Conservation (phyloP, 179 eudicot genomes). For the Beta macrorhiza region DNA sequence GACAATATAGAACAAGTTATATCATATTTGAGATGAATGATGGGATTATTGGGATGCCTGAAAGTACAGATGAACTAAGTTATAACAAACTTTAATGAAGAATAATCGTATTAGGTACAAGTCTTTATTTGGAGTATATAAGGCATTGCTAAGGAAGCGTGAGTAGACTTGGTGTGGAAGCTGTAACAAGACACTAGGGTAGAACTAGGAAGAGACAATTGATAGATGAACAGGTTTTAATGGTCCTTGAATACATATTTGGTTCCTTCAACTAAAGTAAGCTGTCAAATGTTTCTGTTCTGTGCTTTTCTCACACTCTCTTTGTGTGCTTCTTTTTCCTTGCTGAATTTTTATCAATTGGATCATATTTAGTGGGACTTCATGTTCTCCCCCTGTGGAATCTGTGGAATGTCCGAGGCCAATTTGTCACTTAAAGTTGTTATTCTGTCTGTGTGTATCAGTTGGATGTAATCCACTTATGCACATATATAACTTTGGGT, state of each 20-base stretch:
- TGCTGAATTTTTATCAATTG: neutral
- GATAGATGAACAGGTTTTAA: neutral
- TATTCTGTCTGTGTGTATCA: no score
- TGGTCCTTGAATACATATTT: neutral
- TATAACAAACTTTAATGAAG: no score
- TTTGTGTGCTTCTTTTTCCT: neutral
- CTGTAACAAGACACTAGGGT: neutral
- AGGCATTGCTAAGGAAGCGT: neutral
- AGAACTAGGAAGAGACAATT: neutral
- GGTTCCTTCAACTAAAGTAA: neutral
- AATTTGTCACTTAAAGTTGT: no score
- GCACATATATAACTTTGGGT: neutral
- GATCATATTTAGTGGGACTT: neutral
- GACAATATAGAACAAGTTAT: neutral
- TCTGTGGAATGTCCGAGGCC: neutral
- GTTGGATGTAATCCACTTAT: neutral
- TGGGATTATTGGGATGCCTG: no score
- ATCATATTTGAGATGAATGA: neutral
- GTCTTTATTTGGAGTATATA: neutral
- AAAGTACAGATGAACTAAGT: no score
- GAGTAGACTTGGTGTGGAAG: neutral
- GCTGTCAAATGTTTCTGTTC: neutral
- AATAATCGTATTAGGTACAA: no score
- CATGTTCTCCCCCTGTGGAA: neutral
- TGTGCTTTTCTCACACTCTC: neutral